Evolutionary conservation across 2,329 filamentous ascomycete genomes (phyloP).

Genomic region (Aureobasidium sp.): DNA sequence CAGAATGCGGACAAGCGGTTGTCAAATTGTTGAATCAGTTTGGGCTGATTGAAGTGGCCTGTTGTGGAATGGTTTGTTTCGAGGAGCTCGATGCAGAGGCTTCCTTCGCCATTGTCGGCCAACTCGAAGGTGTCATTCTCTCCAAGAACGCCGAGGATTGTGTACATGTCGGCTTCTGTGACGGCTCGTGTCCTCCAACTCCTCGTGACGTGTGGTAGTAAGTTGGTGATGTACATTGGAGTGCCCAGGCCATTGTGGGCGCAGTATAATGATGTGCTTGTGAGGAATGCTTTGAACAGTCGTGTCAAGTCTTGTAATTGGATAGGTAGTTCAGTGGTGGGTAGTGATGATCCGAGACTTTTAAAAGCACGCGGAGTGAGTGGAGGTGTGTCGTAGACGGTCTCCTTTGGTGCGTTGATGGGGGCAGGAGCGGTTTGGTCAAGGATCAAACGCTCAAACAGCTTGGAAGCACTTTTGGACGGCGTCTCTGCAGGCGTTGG

Average conservation of each 20-base stretch:
- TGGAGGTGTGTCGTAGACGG: conserved; percentile 29
- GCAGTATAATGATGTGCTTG: conserved; percentile 43
- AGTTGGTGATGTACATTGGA: conserved; percentile 35
- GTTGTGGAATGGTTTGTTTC: conserved; percentile 25
- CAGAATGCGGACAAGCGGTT: conserved; percentile 40
- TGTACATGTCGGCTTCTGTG: conserved; percentile 40
- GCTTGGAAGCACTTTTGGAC: conserved; percentile 26
- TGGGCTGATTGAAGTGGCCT: conserved; percentile 38
- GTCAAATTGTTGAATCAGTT: conserved; percentile 46
- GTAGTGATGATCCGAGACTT: not conserved
- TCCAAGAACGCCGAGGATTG: conserved; percentile 36
- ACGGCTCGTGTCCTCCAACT: conserved; percentile 42
- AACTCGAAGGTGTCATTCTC: conserved; percentile 28
- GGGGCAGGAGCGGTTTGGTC: conserved; percentile 16
- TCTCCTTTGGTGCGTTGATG: conserved; percentile 15
- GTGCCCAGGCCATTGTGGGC: conserved; percentile 43
- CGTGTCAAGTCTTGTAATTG: conserved; percentile 38
- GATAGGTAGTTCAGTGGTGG: conserved; percentile 28
- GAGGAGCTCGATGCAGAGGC: conserved; percentile 36
- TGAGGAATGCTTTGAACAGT: conserved; percentile 44
- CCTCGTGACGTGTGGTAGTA: conserved; percentile 36
- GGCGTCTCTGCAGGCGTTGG: conserved; percentile 29
- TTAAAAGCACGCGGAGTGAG: conserved; percentile 23
- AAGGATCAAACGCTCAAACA: conserved; percentile 29
- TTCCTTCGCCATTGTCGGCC: conserved; percentile 38